Base-by-base conservation (phyloP, 139 green algal genomes). In the Asterochloris erici region DNA sequence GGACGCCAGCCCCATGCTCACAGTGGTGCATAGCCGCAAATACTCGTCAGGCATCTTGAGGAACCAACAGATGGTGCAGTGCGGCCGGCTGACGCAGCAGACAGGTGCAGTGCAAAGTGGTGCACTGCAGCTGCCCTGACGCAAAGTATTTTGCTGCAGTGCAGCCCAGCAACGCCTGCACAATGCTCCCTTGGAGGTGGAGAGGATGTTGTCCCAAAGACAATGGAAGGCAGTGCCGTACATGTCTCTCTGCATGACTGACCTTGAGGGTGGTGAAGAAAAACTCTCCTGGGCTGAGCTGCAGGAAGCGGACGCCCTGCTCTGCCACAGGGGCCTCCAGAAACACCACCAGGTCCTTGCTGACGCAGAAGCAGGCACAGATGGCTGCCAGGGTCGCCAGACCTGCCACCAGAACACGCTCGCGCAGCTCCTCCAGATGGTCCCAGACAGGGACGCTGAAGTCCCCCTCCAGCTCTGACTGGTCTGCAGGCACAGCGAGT, bases 211-310 rank as follows among this genome's bases (percentile, higher is more conserved):
- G 38, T 54, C 38, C 38, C 38, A 6, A 54, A 54, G 4, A 54
- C 38, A 54, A 54, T 54, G 38, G 6, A 2, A 54, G 9, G 17
- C 66, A 71, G 21, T 71, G 66, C 66, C 6, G 66, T 9, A 71
- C 19, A 21, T 4, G 9, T 2, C 4, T 54, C 2, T 54, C 38
- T 54, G 38, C 38, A 54, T 54, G 38, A 70, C 11, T 74, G 78
- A 97, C 96, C 93, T 99, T 99, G 79, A 99, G 87, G 0, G 97
- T 98, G n/a, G 97, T 99, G 90, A 99, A 99, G 90, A 99, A 98
- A 85, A 98, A 99, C 85, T 99, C 96, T 21, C 96, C 96, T 14
- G 97, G 97, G 10, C 94, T 98, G 10, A 99, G 94, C 88, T 98
- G 96, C 85, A 99, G 90, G 90, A 99, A 99, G 38, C 94, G 90